phyloP scores from a whole-genome alignment of 225 moss, liverwort and hornwort genomes.

The Pseudoscleropodium purum region DNA sequence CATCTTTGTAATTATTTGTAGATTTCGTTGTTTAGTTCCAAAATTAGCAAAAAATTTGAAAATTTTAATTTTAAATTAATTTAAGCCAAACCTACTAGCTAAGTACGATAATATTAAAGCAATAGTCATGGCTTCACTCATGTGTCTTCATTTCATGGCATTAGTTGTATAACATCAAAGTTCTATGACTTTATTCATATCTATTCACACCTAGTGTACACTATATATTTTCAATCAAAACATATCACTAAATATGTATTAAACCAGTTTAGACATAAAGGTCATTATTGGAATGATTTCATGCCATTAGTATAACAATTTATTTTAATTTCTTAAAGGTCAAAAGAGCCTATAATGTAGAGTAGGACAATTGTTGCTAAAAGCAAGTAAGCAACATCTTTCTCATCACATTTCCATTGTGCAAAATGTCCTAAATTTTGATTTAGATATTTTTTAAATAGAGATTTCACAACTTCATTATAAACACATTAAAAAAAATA shows the following conservation, averaged over 20 bases:
- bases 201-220: background rate
- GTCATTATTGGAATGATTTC: too few relatives aligned
- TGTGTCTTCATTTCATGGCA: background rate
- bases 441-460: background rate
- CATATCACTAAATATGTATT: background rate
- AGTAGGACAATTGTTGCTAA: too few relatives aligned
- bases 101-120: background rate
- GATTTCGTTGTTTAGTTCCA: too few relatives aligned
- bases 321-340: background rate
- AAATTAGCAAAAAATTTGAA: too few relatives aligned
- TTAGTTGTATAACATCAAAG: too few relatives aligned
- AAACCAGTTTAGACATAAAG: fast-evolving
- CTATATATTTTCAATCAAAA: background rate
- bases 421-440: background rate
- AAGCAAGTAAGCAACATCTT: background rate
- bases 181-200: background rate
- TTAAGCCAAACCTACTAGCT: too few relatives aligned
- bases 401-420: background rate
- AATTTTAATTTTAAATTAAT: too few relatives aligned
- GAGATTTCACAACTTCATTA: background rate
- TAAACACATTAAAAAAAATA: background rate
- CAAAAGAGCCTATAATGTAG: background rate
- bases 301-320: background rate
- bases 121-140: background rate
- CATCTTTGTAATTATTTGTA: too few relatives aligned